These are phyloP conservation scores for Westerdykella aurantiaca DNA, from an alignment of 2,329 filamentous ascomycete genomes.

Conservation along the genomic window DNA sequence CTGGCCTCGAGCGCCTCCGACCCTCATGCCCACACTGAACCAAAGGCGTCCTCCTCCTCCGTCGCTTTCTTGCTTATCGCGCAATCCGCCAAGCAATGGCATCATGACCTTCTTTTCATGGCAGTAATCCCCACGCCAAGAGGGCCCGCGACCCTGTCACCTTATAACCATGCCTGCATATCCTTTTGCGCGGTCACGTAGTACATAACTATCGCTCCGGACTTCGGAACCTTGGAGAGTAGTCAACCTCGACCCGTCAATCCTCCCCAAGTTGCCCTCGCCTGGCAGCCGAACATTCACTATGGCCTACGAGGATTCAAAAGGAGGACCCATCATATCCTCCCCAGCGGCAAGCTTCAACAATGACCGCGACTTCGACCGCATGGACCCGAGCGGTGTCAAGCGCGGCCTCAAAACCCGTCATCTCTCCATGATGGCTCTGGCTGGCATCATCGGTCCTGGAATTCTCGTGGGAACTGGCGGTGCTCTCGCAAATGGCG, in stretches of 20 bases:
- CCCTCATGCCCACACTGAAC: too few relatives aligned
- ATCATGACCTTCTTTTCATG: not conserved
- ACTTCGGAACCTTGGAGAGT: not conserved
- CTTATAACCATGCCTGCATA: not conserved
- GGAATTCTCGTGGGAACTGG: conserved; percentile 68
- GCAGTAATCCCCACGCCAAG: not conserved
- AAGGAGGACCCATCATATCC: conserved; percentile 1
- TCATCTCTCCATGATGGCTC: conserved; percentile 55
- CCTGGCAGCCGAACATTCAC: not conserved
- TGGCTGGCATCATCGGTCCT: conserved; percentile 57
- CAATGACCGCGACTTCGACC: conserved; percentile 23
- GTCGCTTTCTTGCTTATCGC: not conserved
- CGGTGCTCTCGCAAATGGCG: conserved; percentile 61
- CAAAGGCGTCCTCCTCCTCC: too few relatives aligned
- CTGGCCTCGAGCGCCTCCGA: too few relatives aligned
- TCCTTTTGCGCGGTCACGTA: not conserved
- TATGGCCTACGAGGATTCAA: conserved; percentile 5
- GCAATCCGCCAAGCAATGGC: not conserved
- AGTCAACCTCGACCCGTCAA: too few relatives aligned
- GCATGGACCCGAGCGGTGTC: conserved; percentile 57
- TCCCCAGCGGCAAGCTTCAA: conserved; percentile 1
- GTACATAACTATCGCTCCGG: not conserved
- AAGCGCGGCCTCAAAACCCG: conserved; percentile 64
- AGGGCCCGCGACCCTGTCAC: not conserved
- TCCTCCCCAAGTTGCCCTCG: not conserved